Evolutionary conservation across 2,329 filamentous ascomycete genomes (phyloP).

Genomic region (Leptographium lundbergii): DNA sequence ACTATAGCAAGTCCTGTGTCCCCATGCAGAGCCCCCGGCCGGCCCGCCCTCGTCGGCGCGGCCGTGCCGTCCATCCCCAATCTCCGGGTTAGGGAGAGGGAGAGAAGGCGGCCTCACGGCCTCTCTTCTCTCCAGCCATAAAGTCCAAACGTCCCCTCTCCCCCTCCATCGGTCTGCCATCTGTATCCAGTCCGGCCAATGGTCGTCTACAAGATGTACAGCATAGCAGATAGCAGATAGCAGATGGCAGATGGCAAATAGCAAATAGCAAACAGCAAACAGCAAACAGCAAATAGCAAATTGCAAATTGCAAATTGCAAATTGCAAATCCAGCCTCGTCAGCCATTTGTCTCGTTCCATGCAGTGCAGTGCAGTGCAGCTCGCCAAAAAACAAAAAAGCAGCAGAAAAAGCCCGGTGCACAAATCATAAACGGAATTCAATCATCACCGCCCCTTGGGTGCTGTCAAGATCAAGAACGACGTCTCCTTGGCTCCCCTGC

Average conservation of each 20-base stretch:
- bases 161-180: background rate
- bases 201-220: too few species aligned
- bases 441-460: background rate
- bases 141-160: background rate
- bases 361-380: background rate
- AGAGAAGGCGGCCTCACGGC: background rate
- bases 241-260: too few species aligned
- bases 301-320: too few species aligned
- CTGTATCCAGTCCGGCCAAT: background rate
- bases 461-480: background rate
- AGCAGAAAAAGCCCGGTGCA: background rate
- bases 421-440: background rate
- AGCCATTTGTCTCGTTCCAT: too few species aligned
- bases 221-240: too few species aligned
- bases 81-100: conserved; percentile 3
- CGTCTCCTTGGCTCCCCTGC: background rate
- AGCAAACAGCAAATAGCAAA: too few species aligned
- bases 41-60: background rate
- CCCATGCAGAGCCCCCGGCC: background rate
- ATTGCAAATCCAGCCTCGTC: too few species aligned
- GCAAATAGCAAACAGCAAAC: too few species aligned
- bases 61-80: background rate
- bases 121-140: background rate
- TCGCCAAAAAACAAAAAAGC: background rate
- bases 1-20: background rate